Percentiles rank a stretch among this genome's conserved stretches.
Evolutionary conservation across 306 rosid species (phyloP).

Genomic region (Dalbergia oliveri): DNA sequence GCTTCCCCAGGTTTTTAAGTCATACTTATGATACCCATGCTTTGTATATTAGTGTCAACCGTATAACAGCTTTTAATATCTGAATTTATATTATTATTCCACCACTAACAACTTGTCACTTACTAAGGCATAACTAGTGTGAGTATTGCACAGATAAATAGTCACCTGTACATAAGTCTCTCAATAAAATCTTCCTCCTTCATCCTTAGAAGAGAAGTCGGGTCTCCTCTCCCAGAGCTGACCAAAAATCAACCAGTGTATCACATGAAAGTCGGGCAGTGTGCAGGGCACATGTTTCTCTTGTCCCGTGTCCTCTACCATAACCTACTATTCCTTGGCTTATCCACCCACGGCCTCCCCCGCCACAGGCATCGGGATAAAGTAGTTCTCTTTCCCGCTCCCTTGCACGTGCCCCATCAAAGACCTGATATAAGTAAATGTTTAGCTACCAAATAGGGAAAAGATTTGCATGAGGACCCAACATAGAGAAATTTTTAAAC

Average conservation of each 20-base stretch:
- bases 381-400: constrained; percentile 98
- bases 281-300: constrained; percentile 98
- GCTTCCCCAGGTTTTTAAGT: background rate
- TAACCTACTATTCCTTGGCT: constrained; percentile 91
- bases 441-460: constrained; percentile 44
- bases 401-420: constrained; percentile 95
- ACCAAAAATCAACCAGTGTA: constrained; percentile 97
- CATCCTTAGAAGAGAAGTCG: constrained; percentile 95
- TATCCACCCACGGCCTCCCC: constrained; percentile 99
- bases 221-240: constrained; percentile 98
- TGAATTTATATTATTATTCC: constrained; percentile 37
- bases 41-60: constrained; percentile 43
- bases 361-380: constrained; percentile 99
- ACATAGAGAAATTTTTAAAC: background rate
- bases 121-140: constrained; percentile 48
- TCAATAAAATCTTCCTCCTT: constrained; percentile 99
- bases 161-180: constrained; percentile 98
- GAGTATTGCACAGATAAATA: constrained; percentile 50
- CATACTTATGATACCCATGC: constrained; percentile 24
- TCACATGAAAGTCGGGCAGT: constrained; percentile 98
- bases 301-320: constrained; percentile 96
- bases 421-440: constrained; percentile 70
- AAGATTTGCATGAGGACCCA: constrained; percentile 6
- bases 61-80: constrained; percentile 33
- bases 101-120: constrained; percentile 40